These are phyloP conservation scores for Aquilaria sinensis DNA, from an alignment of 345 rosid genomes.

Conservation along the genomic window DNA sequence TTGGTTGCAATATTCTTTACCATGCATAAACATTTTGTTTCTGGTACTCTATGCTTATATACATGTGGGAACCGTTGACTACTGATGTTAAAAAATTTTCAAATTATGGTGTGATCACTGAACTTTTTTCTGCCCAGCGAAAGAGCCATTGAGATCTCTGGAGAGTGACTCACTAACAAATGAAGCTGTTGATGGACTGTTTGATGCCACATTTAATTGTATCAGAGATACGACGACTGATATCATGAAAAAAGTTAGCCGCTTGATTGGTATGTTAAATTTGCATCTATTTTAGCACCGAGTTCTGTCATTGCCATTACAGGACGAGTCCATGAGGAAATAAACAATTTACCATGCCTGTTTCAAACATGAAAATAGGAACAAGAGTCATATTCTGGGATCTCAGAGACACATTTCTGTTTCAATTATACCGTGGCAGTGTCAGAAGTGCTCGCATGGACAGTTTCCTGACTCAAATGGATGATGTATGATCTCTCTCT, in stretches of 20 bases:
- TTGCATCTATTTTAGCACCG: background rate
- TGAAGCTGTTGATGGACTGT: slow-evolving; percentile 79
- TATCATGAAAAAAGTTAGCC: slow-evolving; percentile 52
- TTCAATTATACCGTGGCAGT: slow-evolving; percentile 55
- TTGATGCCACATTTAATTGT: slow-evolving; percentile 67
- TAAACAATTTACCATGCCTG: slow-evolving; percentile 5
- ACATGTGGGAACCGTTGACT: background rate
- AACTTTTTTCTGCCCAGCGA: slow-evolving; percentile 23
- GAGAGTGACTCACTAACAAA: slow-evolving; percentile 42
- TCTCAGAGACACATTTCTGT: slow-evolving; percentile 68
- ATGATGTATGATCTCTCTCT: slow-evolving; percentile 47
- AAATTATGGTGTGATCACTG: background rate
- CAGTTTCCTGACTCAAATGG: slow-evolving; percentile 60
- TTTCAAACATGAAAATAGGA: slow-evolving; percentile 35
- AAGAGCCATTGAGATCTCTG: slow-evolving; percentile 28
- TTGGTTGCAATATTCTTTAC: too few species aligned
- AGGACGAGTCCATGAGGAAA: background rate
- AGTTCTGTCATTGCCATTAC: background rate
- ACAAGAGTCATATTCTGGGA: slow-evolving; percentile 86
- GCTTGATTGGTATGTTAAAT: slow-evolving; percentile 59
- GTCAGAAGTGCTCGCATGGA: slow-evolving; percentile 85
- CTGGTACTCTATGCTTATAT: background rate
- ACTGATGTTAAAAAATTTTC: background rate
- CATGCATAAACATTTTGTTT: too few species aligned
- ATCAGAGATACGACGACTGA: slow-evolving; percentile 56